These are phyloP conservation scores for Diplocarpon rosae DNA, from an alignment of 2,329 filamentous ascomycete species.

Conservation along the genomic window DNA sequence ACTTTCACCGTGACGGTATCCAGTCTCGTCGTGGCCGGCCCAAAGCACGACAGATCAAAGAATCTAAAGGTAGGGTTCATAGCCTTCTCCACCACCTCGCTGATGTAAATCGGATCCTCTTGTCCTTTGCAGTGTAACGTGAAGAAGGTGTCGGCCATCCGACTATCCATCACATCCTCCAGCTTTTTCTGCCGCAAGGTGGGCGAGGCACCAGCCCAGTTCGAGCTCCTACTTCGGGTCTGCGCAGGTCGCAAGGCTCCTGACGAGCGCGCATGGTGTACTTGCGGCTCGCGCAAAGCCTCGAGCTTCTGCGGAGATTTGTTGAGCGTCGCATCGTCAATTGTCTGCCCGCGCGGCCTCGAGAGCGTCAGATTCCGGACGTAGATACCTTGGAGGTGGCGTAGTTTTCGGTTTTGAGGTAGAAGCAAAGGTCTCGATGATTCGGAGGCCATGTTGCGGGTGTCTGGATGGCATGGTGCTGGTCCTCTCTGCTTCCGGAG, in stretches of 20 bases:
- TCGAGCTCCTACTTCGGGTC: slow-evolving; percentile 46
- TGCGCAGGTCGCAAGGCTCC: slow-evolving; percentile 36
- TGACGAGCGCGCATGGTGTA: slow-evolving; percentile 46
- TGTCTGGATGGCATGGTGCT: slow-evolving; percentile 4
- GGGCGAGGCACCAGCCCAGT: slow-evolving; percentile 50
- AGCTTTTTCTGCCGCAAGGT: slow-evolving; percentile 59
- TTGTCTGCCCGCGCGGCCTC: slow-evolving; percentile 45
- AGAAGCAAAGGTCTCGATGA: slow-evolving; percentile 38
- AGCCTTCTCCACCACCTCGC: slow-evolving; percentile 67
- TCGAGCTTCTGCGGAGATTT: slow-evolving; percentile 52
- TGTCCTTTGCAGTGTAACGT: slow-evolving; percentile 60
- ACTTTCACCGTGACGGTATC: slow-evolving; percentile 57
- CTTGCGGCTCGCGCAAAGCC: slow-evolving; percentile 35
- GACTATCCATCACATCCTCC: slow-evolving; percentile 58
- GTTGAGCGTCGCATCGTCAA: slow-evolving; percentile 66
- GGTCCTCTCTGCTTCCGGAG: slow-evolving; percentile 3
- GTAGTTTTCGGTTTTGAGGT: slow-evolving; percentile 72
- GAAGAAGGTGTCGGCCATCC: slow-evolving; percentile 82
- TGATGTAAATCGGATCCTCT: slow-evolving; percentile 75
- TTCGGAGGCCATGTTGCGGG: slow-evolving; percentile 24
- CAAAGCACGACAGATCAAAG: slow-evolving; percentile 61
- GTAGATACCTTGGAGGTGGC: slow-evolving; percentile 78
- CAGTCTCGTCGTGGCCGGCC: slow-evolving; percentile 52
- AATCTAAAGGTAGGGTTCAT: slow-evolving; percentile 87
- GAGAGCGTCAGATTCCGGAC: slow-evolving; percentile 73